phyloP scores from a whole-genome alignment of 75 land plant genomes.

The Sequoiadendron giganteum region DNA sequence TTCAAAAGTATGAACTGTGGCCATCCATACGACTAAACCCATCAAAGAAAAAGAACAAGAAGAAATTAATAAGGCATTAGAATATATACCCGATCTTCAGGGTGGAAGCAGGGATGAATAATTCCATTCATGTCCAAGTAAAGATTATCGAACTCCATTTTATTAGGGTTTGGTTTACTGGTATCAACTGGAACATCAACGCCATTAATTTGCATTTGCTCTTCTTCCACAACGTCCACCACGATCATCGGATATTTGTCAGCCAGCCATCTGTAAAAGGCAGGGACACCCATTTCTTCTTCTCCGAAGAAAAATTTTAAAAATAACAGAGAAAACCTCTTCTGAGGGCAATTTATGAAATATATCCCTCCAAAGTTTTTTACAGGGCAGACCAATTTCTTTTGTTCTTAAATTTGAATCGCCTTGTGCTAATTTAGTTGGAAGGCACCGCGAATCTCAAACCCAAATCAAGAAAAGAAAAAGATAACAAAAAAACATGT shows the following conservation, averaged over 20 bases:
- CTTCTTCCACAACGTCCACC: slow-evolving; percentile 72
- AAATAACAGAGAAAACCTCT: not conserved
- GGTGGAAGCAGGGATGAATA: slow-evolving; percentile 94
- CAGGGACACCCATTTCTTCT: slow-evolving; percentile 76
- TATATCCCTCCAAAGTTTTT: not conserved
- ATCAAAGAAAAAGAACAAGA: not conserved
- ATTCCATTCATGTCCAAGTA: slow-evolving; percentile 92
- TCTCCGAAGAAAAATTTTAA: not conserved
- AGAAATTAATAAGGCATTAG: not conserved
- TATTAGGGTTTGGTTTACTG: slow-evolving; percentile 79
- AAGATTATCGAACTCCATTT: slow-evolving; percentile 72
- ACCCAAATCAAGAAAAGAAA: not conserved
- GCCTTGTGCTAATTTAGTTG: not conserved
- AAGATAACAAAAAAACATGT: too few species aligned
- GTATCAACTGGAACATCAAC: slow-evolving; percentile 69
- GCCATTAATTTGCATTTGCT: slow-evolving; percentile 56
- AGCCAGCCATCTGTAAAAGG: slow-evolving; percentile 82
- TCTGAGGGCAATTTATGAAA: not conserved
- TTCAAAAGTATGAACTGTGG: too few species aligned
- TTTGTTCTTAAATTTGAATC: not conserved
- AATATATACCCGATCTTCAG: slow-evolving; percentile 63
- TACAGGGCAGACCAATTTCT: not conserved
- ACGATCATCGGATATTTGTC: slow-evolving; percentile 82
- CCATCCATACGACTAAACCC: not conserved
- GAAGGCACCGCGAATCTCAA: not conserved